Percentiles rank a stretch among this genome's conserved stretches.
These are phyloP conservation scores for Dalechampia spathulata DNA, from an alignment of 441 rosid genomes.

Conservation along the genomic window DNA sequence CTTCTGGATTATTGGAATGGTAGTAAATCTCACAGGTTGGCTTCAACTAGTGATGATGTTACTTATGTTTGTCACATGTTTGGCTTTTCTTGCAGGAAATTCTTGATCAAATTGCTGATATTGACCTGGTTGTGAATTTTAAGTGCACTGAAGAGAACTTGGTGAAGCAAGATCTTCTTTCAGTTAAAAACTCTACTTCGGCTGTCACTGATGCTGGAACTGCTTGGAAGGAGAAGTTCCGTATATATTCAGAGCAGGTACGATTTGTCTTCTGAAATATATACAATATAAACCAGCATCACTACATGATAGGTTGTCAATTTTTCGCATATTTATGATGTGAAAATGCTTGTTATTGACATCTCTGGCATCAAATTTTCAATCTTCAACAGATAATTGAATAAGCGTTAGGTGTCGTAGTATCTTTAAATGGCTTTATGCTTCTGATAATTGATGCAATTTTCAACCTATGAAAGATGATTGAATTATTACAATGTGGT, in stretches of 20 bases:
- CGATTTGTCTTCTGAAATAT: background rate
- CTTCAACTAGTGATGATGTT: no score
- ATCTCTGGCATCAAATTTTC: no score
- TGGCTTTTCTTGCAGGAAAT: conserved; percentile 48
- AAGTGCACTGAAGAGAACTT: conserved; percentile 40
- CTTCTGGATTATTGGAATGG: no score
- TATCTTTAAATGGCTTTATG: background rate
- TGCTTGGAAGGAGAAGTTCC: conserved; percentile 36
- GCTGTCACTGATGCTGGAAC: conserved; percentile 29
- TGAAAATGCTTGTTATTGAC: background rate
- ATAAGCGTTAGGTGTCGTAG: no score
- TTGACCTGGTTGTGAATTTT: conserved; percentile 80
- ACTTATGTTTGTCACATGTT: background rate
- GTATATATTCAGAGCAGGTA: conserved; percentile 58
- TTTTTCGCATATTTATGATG: background rate
- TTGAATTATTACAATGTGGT: no score
- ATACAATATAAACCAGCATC: background rate
- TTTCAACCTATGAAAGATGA: background rate
- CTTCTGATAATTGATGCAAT: background rate
- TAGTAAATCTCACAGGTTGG: no score
- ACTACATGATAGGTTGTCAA: background rate
- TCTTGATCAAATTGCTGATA: conserved; percentile 67
- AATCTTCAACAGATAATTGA: no score
- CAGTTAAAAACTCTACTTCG: conserved; percentile 21
- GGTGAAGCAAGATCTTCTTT: conserved; percentile 23